phyloP scores from a whole-genome alignment of 495 filamentous ascomycete genomes.

The Cetradonia linearis region DNA sequence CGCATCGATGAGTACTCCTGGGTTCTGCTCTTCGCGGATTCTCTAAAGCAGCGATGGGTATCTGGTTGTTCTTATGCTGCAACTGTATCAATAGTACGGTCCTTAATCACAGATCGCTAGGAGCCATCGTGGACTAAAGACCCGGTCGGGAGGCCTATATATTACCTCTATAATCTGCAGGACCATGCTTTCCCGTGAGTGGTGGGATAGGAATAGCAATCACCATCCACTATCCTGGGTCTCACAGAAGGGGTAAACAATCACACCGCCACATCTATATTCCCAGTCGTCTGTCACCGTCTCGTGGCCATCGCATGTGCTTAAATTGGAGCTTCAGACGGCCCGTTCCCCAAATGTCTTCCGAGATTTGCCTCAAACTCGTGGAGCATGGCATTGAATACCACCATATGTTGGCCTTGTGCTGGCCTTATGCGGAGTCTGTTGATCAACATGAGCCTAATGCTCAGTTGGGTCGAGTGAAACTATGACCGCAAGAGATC shows the following conservation, averaged over 20 bases:
- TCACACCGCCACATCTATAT: constrained; percentile 5
- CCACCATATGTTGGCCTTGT: constrained; percentile 13
- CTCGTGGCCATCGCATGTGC: constrained; percentile 12
- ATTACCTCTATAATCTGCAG: too few relatives aligned
- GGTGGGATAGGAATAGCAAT: background rate
- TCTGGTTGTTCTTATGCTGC: background rate
- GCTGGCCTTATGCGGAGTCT: background rate
- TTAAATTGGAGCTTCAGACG: background rate
- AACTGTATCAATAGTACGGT: background rate
- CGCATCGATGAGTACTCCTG: background rate
- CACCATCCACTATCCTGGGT: background rate
- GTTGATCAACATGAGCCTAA: constrained; percentile 11
- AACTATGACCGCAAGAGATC: background rate
- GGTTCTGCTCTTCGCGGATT: background rate
- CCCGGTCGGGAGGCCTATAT: background rate
- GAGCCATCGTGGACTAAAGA: background rate
- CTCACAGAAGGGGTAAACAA: background rate
- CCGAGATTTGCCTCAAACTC: constrained; percentile 3
- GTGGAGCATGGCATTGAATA: constrained; percentile 17
- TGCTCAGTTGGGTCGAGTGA: background rate
- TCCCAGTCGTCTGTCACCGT: constrained; percentile 6
- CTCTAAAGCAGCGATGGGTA: background rate
- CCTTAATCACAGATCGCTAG: background rate
- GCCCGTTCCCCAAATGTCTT: background rate
- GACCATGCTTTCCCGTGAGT: background rate